Percentiles rank a stretch among this genome's conserved stretches.
These are phyloP conservation scores for Teratosphaeria gauchensis DNA, from an alignment of 2,329 filamentous ascomycete species.

Conservation along the genomic window DNA sequence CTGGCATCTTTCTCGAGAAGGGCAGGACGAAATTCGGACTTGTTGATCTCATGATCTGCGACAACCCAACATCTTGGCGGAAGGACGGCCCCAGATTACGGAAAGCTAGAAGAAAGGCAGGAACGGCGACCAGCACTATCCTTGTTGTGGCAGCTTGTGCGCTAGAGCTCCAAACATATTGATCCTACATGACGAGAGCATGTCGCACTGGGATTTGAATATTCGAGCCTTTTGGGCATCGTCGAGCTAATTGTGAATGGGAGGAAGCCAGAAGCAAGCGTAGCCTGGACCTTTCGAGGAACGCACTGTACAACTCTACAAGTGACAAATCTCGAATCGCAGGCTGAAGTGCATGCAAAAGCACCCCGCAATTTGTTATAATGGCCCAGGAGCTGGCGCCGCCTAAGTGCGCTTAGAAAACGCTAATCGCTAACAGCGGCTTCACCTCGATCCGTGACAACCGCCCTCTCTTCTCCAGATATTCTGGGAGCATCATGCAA, in stretches of 20 bases:
- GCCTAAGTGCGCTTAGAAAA: background rate
- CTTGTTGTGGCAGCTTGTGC: background rate
- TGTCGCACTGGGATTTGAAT: background rate
- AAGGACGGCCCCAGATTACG: background rate
- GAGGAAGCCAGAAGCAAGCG: background rate
- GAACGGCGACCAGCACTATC: background rate
- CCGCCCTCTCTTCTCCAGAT: background rate
- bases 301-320: background rate
- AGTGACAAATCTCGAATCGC: background rate
- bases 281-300: background rate
- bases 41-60: too few relatives aligned
- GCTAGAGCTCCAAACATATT: background rate
- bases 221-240: background rate
- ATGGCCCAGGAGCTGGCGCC: background rate
- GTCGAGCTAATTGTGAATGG: background rate
- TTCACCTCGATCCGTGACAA: background rate
- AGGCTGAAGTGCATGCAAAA: background rate
- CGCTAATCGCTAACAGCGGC: background rate
- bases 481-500: background rate
- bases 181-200: background rate
- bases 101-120: background rate
- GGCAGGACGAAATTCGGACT: too few relatives aligned
- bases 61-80: background rate
- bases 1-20: too few relatives aligned
- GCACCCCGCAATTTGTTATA: background rate